These are phyloP conservation scores for Backusella macrospora DNA, from an alignment of 192 early-diverging fungal species.

Conservation along the genomic window DNA sequence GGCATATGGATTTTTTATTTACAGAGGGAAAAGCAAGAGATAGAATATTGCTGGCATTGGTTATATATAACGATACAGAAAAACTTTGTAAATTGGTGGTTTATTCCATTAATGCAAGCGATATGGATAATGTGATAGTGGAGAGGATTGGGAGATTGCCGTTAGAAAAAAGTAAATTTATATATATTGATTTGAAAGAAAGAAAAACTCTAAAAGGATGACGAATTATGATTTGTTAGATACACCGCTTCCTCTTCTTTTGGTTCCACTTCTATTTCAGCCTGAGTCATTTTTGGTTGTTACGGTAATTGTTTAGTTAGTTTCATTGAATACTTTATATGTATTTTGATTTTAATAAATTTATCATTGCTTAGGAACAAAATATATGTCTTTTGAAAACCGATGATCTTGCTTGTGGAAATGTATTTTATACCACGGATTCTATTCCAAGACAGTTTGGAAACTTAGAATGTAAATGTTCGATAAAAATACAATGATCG, in stretches of 20 bases:
- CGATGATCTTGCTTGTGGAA: constrained; percentile 33
- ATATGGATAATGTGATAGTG: constrained; percentile 18
- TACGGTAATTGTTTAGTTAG: constrained; percentile 7
- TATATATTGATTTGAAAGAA: background rate
- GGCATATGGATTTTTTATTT: constrained; percentile 40
- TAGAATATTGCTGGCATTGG: constrained; percentile 18
- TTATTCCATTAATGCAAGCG: constrained; percentile 27
- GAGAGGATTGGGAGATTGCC: constrained; percentile 34
- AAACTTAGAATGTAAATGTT: background rate
- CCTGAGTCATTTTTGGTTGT: constrained; percentile 34
- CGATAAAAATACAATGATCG: background rate
- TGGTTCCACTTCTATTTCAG: constrained; percentile 21
- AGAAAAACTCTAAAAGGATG: background rate
- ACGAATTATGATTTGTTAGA: constrained; percentile 16
- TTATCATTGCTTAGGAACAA: constrained; percentile 14
- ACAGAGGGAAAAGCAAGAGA: constrained; percentile 12
- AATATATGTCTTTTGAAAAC: constrained; percentile 22
- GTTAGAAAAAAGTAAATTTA: constrained; percentile 25
- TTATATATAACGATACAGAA: constrained; percentile 32
- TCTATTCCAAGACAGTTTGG: constrained; percentile 7
- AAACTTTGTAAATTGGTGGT: constrained; percentile 25
- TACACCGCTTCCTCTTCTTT: constrained; percentile 30
- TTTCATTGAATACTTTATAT: background rate
- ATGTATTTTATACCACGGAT: constrained; percentile 24
- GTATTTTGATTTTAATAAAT: background rate